Conservation (phyloP, 768 basidiomycete species). For the Suillus paluster region DNA sequence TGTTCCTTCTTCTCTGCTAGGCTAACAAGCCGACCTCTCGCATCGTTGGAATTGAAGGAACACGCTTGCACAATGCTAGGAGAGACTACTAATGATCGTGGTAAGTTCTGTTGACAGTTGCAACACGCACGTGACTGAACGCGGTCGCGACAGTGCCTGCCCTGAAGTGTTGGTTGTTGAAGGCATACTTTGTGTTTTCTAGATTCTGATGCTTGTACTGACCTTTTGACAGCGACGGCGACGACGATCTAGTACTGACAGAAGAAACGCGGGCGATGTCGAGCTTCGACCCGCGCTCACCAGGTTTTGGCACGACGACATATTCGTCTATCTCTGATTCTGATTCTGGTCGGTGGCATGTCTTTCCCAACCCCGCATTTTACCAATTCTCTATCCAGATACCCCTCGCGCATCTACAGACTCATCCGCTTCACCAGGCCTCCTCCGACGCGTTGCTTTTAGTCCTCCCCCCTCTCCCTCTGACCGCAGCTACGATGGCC, state of each 20-base stretch:
- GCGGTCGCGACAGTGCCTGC: conserved; percentile 44
- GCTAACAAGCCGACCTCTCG: no score
- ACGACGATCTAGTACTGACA: conserved; percentile 33
- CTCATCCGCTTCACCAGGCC: conserved; percentile 7
- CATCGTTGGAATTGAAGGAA: no score
- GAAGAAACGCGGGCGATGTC: conserved; percentile 17
- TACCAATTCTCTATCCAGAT: conserved; percentile 35
- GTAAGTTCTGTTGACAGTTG: not conserved
- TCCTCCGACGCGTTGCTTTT: conserved; percentile 15
- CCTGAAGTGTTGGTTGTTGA: conserved; percentile 38
- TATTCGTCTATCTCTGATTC: conserved; percentile 56
- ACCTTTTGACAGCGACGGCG: not conserved
- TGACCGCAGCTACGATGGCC: conserved; percentile 19
- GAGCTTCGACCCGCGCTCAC: conserved; percentile 58
- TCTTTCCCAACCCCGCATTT: not conserved
- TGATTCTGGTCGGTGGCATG: conserved; percentile 50
- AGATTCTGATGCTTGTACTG: conserved; percentile 8
- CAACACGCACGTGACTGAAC: conserved; percentile 40
- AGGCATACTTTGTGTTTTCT: conserved; percentile 44
- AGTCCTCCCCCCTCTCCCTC: conserved; percentile 15
- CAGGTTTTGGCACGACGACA: conserved; percentile 60
- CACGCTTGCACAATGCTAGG: no score
- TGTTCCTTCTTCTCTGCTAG: no score
- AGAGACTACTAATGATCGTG: no score
- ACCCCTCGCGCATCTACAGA: conserved; percentile 54